Base-by-base conservation (phyloP, 2,329 filamentous ascomycete species). In the Microdochium trichocladiopsis region DNA sequence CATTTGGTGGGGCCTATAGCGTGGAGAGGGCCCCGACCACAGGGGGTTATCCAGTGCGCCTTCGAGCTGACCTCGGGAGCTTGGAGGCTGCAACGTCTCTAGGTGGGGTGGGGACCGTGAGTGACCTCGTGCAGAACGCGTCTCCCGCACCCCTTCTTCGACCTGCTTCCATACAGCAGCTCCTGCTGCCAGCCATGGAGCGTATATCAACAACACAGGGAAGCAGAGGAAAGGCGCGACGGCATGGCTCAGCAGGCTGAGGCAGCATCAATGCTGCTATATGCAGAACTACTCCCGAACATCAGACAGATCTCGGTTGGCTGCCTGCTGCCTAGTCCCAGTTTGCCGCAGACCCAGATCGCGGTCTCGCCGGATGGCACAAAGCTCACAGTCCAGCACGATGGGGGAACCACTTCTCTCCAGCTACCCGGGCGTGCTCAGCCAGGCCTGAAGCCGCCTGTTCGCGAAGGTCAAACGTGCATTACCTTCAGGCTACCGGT, bases 221-320 rank as follows among this genome's bases (percentile, higher is more conserved):
- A 45, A 49, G 47, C 25, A 23, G 21, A 52, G 24, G 4, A 10
- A 21, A 18, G 41, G 6, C 10, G 22, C 12, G 41, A 18, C 10
- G 22, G 6, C 12, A 45, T 45, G 41, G 12, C 16, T 22, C 41
- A 3, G 16, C 5, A 45, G 16, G 41, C 41, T 18, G 41, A 45
- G 14, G 16, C 41, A 4, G 18, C 41, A 31, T 31, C 28, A 47
- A 57, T 70, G 21, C 60, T 66, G 2, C 72, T 87, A 22, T 86
- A 87, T 61, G 83, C 83, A 4, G 84, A 88, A 67, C 73, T 86
- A 1, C 74, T 87, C 2, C 71, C 77, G 25, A 85, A 86, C 54
- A 84, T 88, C 57, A 74, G 78, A 43, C 82, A 86, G 62, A 72
- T 87, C 37, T 84, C 83, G 4, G 68, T 86, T 22, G 77, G 75